Percentiles rank a stretch among this genome's conserved stretches.
These are phyloP conservation scores for Domatiomyces catenatus DNA, from an alignment of 2,329 filamentous ascomycete genomes.

Conservation along the genomic window DNA sequence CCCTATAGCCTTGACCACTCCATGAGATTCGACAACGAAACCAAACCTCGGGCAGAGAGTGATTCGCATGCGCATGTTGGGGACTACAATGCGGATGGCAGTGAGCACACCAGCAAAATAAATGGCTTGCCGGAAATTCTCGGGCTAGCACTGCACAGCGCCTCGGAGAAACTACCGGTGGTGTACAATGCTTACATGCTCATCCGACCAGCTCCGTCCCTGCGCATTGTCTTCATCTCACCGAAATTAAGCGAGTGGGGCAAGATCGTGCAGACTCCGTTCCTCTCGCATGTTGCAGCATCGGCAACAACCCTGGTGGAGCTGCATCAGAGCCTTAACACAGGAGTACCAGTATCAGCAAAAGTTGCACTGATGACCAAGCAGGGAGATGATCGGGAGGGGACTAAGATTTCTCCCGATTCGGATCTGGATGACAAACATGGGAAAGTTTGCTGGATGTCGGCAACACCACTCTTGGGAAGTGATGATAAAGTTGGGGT, in stretches of 20 bases:
- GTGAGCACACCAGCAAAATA: conserved; percentile 2
- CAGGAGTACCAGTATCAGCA: conserved; percentile 28
- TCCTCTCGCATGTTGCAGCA: conserved; percentile 30
- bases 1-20: conserved; percentile 13
- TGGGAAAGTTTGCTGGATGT: conserved; percentile 25
- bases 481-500: conserved; percentile 30
- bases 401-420: conserved; percentile 6
- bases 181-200: conserved; percentile 22
- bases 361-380: conserved; percentile 26
- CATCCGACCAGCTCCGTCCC: conserved; percentile 18
- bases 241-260: conserved; percentile 17
- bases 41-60: conserved; percentile 6
- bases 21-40: conserved; percentile 15
- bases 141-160: conserved; percentile 12
- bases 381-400: conserved; percentile 7
- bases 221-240: conserved; percentile 23
- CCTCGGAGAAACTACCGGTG: conserved; percentile 18
- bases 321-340: conserved; percentile 25
- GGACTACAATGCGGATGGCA: conserved; percentile 1
- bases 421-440: conserved; percentile 9
- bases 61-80: conserved; percentile 3
- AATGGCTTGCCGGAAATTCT: conserved; percentile 1
- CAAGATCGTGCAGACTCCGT: conserved; percentile 24
- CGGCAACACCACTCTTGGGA: conserved; percentile 31
- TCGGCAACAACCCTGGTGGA: conserved; percentile 24